Base-by-base conservation (phyloP, 169 alveolate genomes). In the Plasmodium inui region DNA sequence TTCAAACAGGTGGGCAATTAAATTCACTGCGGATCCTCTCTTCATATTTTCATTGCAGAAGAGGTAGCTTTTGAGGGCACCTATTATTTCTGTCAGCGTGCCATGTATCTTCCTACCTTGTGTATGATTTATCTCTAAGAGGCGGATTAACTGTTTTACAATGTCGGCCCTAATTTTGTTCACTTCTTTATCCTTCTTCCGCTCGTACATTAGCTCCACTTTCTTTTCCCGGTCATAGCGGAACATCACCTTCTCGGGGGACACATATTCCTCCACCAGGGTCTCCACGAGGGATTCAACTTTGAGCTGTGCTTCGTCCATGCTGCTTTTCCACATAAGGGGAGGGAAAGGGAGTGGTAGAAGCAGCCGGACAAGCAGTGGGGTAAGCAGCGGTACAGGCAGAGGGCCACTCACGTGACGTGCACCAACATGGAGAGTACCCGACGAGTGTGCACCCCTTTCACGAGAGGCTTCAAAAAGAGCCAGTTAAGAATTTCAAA, bases 181-280 rank as follows among this genome's bases (percentile, higher is more conserved):
- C 44, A 55, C 93, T 73, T 85, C 93, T 10, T 85, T 85, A 41
- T 70, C 93, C 70, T 85, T 85, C 32, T 85, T 85, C 61, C 67
- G 53, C 79, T 85, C 93, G 46, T 85, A 85, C 61, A 85, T 85
- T 5, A 85, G 17, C 67, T 85, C 93, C 41, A 74, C 70, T 32
- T 85, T 85, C 41, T 85, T 85, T 46, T 85, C 93, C 34, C 70
- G 57, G 9, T 55, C 86, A 76, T 85, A 85, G 37, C 80, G 82
- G 46, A 85, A 74, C 93, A 85, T 85, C 2, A 78, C 86, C 39
- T 85, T 55, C 76, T 85, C 93, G 53, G 93, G 93, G 14, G 86
- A 74, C 1, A 85, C 55, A 28, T 85, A 85, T 37, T 85, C 86
- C 61, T 85, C 93, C 28, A 85, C 44, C 41, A 85, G 81, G 1